Conservation (phyloP, 2,329 filamentous ascomycete genomes). For the Proliferodiscus dingleyae region DNA sequence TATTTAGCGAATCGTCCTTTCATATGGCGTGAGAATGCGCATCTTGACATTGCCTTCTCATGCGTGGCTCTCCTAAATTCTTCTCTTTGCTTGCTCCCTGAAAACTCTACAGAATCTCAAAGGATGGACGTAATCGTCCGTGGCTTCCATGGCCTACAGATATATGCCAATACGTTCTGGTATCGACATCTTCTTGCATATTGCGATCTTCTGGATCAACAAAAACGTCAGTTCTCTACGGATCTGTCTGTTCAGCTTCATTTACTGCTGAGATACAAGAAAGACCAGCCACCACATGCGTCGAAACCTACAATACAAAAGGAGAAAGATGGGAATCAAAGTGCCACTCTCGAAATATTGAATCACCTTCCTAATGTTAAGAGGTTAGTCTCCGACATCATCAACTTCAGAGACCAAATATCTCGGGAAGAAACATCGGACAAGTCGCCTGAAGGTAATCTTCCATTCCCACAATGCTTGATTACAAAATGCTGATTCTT, state of each 20-base stretch:
- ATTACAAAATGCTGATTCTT: too few species aligned
- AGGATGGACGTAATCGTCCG: slow-evolving; percentile 6
- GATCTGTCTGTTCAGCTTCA: background rate
- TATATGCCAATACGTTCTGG: slow-evolving; percentile 15
- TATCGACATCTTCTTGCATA: slow-evolving; percentile 16
- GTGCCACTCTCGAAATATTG: too few species aligned
- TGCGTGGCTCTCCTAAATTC: slow-evolving; percentile 10
- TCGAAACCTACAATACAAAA: too few species aligned
- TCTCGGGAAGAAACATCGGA: too few species aligned
- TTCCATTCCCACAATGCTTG: background rate
- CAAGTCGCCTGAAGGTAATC: slow-evolving; percentile 4
- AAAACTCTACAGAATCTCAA: background rate
- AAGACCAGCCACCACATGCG: slow-evolving; percentile 3
- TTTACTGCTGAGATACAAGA: slow-evolving; percentile 8
- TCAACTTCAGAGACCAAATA: too few species aligned
- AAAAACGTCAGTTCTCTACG: slow-evolving; percentile 6
- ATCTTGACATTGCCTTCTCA: slow-evolving; percentile 10
- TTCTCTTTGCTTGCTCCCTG: slow-evolving; percentile 1
- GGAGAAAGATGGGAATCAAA: too few species aligned
- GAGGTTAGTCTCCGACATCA: too few species aligned
- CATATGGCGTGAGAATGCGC: too few species aligned
- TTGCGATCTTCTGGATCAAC: slow-evolving; percentile 2
- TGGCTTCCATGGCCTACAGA: slow-evolving; percentile 14
- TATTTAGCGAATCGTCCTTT: too few species aligned
- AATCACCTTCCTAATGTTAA: too few species aligned